Base-by-base conservation (phyloP, 2,329 filamentous ascomycete species). In the Gaeumannomyces sp. region DNA sequence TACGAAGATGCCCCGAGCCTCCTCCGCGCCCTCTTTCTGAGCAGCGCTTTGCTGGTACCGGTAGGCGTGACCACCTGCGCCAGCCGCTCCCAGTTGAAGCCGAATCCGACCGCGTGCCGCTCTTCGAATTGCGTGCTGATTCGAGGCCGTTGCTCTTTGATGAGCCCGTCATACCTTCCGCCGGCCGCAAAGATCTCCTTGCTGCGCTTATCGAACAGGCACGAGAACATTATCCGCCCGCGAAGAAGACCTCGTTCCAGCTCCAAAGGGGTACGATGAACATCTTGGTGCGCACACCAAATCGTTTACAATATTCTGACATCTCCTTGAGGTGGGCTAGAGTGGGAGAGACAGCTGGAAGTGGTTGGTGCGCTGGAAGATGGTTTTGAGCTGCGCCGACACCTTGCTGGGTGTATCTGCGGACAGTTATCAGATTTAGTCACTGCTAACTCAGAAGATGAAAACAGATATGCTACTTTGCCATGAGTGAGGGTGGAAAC, bases 141-240 rank as follows among this genome's bases (percentile, higher is more conserved):
- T 68, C 87, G 89, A 6, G 91, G 90, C 11, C 89, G 85, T 72
- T 96, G 91, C 67, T 96, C 91, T 73, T 88, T 88, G 68, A 99
- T 94, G 27, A 99, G 79, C 61, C 87, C 87, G 74, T 99, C 96
- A 73, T 99, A 99, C 61, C 95, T 87, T 2, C 95, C 95, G 62
- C 96, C 95, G 38, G 93, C 95, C 7, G 94, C 95, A 72, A 98
- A 92, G 0, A 98, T 91, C 70, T 95, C 90, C 70, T 85, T 88
- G 67, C 89, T 85, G 73, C 92, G 96, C 67, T 85, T 88, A 73
- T 98, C 94, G 68, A 93, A 92, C 2, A 97, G 79, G 71, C 93
- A 97, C 67, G 96, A 91, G 73, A 99, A 98, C 59, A 98, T 80
- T 33, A 98, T 81, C 93, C 93, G 1, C 90, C 90, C 25, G 85